Evolutionary conservation across 2,329 filamentous ascomycete genomes (phyloP).

Genomic region (Alternaria novae-zelandiae): DNA sequence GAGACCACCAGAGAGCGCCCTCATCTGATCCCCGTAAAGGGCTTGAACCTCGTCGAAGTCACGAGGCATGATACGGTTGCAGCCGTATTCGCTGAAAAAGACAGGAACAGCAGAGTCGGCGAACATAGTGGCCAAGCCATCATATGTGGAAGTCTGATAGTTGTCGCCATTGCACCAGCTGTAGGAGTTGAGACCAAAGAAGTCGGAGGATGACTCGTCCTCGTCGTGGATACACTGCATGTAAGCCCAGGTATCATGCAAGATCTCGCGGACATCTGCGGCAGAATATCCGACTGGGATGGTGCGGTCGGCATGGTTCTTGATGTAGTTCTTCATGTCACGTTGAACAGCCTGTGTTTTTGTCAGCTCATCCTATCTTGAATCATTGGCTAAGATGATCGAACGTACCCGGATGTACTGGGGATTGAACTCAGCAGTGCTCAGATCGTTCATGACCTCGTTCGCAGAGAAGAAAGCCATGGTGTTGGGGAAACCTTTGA

Average conservation of each 20-base stretch:
- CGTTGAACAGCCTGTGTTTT: slow-evolving; percentile 62
- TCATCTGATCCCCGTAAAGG: slow-evolving; percentile 77
- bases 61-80: slow-evolving; percentile 69
- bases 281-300: slow-evolving; percentile 74
- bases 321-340: slow-evolving; percentile 73
- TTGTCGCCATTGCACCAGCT: slow-evolving; percentile 74
- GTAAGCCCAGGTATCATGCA: slow-evolving; percentile 78
- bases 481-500: slow-evolving; percentile 70
- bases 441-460: slow-evolving; percentile 69
- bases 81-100: slow-evolving; percentile 85
- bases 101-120: slow-evolving; percentile 70
- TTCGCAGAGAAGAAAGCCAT: slow-evolving; percentile 73
- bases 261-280: slow-evolving; percentile 75
- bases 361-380: not conserved
- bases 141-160: slow-evolving; percentile 66
- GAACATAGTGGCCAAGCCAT: slow-evolving; percentile 70
- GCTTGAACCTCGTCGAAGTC: slow-evolving; percentile 76
- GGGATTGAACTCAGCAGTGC: slow-evolving; percentile 59
- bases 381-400: no score
- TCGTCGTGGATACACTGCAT: slow-evolving; percentile 68
- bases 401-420: slow-evolving; percentile 61
- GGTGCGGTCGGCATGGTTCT: slow-evolving; percentile 60
- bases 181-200: slow-evolving; percentile 80
- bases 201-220: slow-evolving; percentile 69
- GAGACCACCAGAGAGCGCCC: slow-evolving; percentile 74